Evolutionary conservation across 2,329 filamentous ascomycete genomes (phyloP).

Genomic region (Calonectria ilicicola): DNA sequence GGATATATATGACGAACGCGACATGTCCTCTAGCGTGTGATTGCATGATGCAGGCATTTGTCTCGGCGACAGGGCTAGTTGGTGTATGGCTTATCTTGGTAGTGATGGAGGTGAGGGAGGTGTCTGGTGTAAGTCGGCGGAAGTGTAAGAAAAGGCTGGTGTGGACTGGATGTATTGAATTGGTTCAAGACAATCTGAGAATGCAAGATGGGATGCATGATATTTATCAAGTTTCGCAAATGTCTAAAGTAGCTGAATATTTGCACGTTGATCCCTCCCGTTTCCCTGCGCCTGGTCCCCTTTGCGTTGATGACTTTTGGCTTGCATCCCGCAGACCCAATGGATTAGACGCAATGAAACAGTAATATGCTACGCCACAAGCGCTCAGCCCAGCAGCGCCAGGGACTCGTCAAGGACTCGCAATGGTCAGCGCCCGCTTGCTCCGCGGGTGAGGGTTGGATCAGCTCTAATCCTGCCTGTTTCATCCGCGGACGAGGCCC

Average conservation of each 20-base stretch:
- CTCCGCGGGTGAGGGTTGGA: background rate
- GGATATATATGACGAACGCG: background rate
- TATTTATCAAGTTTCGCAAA: background rate
- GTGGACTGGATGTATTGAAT: background rate
- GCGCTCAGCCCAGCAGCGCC: background rate
- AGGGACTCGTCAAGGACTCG: background rate
- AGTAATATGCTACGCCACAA: background rate
- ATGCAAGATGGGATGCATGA: background rate
- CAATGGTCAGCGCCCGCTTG: background rate
- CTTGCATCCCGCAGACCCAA: background rate
- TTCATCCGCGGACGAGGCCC: background rate
- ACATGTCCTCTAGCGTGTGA: slow-evolving; percentile 18
- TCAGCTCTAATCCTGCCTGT: background rate
- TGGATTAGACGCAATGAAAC: background rate
- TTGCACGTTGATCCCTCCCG: background rate
- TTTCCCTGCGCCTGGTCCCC: background rate
- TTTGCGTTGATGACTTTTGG: background rate
- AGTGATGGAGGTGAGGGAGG: background rate
- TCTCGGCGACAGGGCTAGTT: background rate
- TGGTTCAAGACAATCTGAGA: background rate
- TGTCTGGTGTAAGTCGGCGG: background rate
- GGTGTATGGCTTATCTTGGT: background rate
- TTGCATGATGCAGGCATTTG: slow-evolving; percentile 17
- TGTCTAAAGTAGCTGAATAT: background rate
- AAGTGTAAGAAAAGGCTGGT: background rate